Evolutionary conservation across 1,284 basidiomycete species (phyloP), one percentile per base, ranked within the genome.

Genomic region (Violaceomyces palustris): DNA sequence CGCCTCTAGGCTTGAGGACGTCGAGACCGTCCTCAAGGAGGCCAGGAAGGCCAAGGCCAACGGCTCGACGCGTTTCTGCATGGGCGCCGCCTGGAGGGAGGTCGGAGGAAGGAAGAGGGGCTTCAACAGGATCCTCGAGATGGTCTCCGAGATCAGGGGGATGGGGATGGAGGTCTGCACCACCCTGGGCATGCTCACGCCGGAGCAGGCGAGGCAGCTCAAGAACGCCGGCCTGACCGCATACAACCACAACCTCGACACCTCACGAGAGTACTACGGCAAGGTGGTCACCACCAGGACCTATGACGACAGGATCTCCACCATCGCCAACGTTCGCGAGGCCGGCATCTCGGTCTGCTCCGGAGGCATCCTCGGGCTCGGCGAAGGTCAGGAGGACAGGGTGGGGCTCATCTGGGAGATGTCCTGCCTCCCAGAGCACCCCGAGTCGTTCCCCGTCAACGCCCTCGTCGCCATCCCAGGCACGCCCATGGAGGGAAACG

Each of bases 21-120:
- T 96, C 42, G 92, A 92, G 68, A 89, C 89, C 8, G 93, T 98
- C 9, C 78, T 98, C 11, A 52, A 43, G 19, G 75, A 77, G 59
- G 76, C 93, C 19, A 81, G 88, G 22, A 85, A 87, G 72, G 93
- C 93, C 23, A 97, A 96, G 74, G 90, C 79, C 55, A 97, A 97
- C 52, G 93, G 93, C 24, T 91, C 87, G 71, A 98, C 93, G 17
- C 81, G 93, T 19, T 97, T 97, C 78, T 98, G 93, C 75, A 97
- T 97, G 93, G 93, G 93, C 45, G 92, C 93, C 4, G 93, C 93
- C n/a, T 98, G 93, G 93, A 80, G 93, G 60, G 93, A 96, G 74
- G 81, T 97, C 35, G 84, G 87, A 22, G 92, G 93, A 3, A 82
- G 89, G 56, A 97, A 96, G 76, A 81, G 87, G 39, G 92, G 92